These are phyloP conservation scores for Plantago major DNA, from an alignment of 257 asterid genomes.

Conservation along the genomic window DNA sequence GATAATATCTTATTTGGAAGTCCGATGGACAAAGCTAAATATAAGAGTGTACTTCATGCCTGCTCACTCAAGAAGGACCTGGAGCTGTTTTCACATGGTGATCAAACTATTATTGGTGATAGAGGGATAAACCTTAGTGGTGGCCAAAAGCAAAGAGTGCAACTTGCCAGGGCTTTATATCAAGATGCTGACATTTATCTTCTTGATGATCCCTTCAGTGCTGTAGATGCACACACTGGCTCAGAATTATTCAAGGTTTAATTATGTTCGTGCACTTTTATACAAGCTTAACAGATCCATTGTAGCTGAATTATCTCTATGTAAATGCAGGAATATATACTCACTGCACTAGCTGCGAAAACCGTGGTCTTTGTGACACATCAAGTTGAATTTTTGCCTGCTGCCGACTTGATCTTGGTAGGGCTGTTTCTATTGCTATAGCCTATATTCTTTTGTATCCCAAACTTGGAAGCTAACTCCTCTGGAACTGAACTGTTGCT, in stretches of 20 bases:
- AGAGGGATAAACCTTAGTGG: slow-evolving; percentile 99
- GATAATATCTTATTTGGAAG: slow-evolving; percentile 90
- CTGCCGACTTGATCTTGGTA: slow-evolving; percentile 97
- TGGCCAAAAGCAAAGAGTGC: slow-evolving; percentile 97
- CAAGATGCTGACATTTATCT: slow-evolving; percentile 95
- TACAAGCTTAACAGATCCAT: slow-evolving; percentile 6
- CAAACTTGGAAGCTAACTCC: slow-evolving; percentile 3
- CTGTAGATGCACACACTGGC: slow-evolving; percentile 98
- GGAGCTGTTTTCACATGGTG: slow-evolving; percentile 92
- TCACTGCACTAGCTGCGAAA: slow-evolving; percentile 74
- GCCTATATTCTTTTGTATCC: not conserved
- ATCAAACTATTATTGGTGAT: slow-evolving; percentile 96
- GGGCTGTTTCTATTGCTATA: slow-evolving; percentile 15
- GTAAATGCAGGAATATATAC: slow-evolving; percentile 80
- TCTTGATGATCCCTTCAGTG: slow-evolving; percentile 97
- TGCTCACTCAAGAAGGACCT: slow-evolving; percentile 87
- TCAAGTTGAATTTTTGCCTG: slow-evolving; percentile 95
- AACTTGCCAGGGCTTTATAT: slow-evolving; percentile 94
- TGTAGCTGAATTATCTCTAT: slow-evolving; percentile 22
- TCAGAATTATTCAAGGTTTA: slow-evolving; percentile 85
- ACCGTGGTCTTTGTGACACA: slow-evolving; percentile 93
- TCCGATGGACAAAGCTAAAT: slow-evolving; percentile 92
- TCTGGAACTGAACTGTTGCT: not conserved
- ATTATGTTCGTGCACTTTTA: slow-evolving; percentile 1
- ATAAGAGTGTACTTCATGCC: slow-evolving; percentile 85